phyloP scores from a whole-genome alignment of 495 filamentous ascomycete species.

The Thozetella sp. region DNA sequence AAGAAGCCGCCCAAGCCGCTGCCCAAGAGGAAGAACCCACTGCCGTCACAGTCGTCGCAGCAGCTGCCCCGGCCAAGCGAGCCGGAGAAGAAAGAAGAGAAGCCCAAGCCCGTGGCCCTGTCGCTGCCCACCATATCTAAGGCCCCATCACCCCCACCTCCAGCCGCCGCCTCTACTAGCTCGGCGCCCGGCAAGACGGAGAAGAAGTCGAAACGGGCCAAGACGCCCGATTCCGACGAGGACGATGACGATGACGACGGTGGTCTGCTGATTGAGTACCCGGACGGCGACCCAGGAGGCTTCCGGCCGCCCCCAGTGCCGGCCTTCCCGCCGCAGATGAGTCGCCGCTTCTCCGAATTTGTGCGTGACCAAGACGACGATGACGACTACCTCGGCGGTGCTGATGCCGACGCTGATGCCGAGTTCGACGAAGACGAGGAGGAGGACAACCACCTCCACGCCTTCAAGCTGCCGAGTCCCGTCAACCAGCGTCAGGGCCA shows the following conservation, averaged over 20 bases:
- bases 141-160: neutral
- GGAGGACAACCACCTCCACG: slow-evolving; percentile 19
- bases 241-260: slow-evolving; percentile 46
- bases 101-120: slow-evolving; percentile 16
- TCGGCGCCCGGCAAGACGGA: slow-evolving; percentile 15
- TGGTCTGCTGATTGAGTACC: slow-evolving; percentile 46
- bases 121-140: slow-evolving; percentile 18
- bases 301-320: slow-evolving; percentile 23
- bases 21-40: slow-evolving; percentile 9
- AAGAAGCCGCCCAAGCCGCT: slow-evolving; percentile 10
- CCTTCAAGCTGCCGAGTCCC: slow-evolving; percentile 32
- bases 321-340: slow-evolving; percentile 25
- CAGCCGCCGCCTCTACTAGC: slow-evolving; percentile 11
- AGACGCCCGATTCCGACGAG: slow-evolving; percentile 28
- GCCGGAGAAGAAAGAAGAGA: slow-evolving; percentile 9
- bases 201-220: slow-evolving; percentile 19
- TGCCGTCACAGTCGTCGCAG: neutral
- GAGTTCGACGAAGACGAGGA: slow-evolving; percentile 23
- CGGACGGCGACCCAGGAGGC: slow-evolving; percentile 29
- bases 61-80: slow-evolving; percentile 6
- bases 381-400: slow-evolving; percentile 37
- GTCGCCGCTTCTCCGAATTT: slow-evolving; percentile 42
- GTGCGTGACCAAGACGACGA: slow-evolving; percentile 29
- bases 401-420: slow-evolving; percentile 30
- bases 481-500: slow-evolving; percentile 22